Percentiles rank a stretch among this genome's conserved stretches.
Conservation (phyloP, 257 asterid species). For the Solanum ossicruentum region DNA sequence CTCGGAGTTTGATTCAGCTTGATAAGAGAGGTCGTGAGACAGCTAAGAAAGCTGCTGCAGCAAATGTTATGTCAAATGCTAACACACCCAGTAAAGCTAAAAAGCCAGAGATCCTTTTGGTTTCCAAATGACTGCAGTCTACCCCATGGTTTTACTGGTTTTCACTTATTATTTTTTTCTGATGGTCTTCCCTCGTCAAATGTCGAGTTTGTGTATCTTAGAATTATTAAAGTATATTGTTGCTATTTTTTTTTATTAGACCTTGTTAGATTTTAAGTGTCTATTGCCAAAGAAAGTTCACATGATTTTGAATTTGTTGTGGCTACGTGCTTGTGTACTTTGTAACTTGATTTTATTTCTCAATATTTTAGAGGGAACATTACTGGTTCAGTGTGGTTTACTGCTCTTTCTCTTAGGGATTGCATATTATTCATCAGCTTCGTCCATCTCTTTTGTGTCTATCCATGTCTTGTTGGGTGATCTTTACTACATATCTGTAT, state of each 20-base stretch:
- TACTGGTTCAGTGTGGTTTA: not conserved
- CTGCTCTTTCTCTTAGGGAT: not conserved
- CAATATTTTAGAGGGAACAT: not conserved
- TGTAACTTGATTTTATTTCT: not conserved
- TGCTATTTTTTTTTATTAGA: not conserved
- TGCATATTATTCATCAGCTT: not conserved
- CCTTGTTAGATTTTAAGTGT: not conserved
- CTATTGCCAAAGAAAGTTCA: not conserved
- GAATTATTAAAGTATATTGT: not conserved
- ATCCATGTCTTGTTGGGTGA: not conserved
- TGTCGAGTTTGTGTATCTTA: not conserved
- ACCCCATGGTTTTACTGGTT: not conserved
- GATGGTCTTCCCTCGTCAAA: not conserved
- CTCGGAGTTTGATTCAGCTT: conserved; percentile 84
- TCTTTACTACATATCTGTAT: not conserved
- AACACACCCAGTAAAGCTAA: conserved; percentile 94
- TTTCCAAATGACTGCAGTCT: conserved; percentile 43
- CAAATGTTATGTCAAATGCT: conserved; percentile 46
- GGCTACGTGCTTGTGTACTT: not conserved
- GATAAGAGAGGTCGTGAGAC: conserved; percentile 65
- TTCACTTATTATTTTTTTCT: not conserved
- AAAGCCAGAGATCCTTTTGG: conserved; percentile 90
- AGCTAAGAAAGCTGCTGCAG: conserved; percentile 29
- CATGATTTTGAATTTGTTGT: not conserved
- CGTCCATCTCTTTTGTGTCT: not conserved